These are phyloP conservation scores for Coniferiporia weirii DNA, from an alignment of 1,284 basidiomycete genomes.

Conservation along the genomic window DNA sequence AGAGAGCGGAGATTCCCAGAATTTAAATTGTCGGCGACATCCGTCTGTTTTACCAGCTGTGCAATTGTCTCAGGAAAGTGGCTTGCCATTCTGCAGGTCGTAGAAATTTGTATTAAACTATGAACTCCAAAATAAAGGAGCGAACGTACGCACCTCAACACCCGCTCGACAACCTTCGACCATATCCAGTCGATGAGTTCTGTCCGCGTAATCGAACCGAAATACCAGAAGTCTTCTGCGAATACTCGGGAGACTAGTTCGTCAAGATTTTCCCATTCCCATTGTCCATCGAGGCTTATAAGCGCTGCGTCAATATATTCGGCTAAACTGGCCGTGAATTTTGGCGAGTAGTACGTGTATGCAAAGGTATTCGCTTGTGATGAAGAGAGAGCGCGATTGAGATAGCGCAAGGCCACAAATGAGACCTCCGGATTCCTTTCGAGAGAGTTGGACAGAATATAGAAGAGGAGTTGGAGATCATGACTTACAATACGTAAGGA, in stretches of 20 bases:
- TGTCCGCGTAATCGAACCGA: not conserved
- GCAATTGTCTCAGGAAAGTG: not conserved
- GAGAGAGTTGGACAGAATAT: no score
- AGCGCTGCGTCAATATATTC: not conserved
- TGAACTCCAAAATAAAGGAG: not conserved
- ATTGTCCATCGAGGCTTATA: not conserved
- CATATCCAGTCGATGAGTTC: not conserved
- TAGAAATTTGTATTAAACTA: not conserved
- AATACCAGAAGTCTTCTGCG: conserved; percentile 1
- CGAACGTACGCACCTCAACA: not conserved
- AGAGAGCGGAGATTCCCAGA: not conserved
- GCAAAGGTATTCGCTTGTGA: conserved; percentile 1
- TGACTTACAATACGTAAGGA: not conserved
- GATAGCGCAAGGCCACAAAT: not conserved
- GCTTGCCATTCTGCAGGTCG: not conserved
- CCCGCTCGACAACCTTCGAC: not conserved
- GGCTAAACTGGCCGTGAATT: not conserved
- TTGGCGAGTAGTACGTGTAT: not conserved
- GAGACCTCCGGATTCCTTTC: not conserved
- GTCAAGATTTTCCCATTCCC: not conserved
- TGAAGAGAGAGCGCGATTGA: not conserved
- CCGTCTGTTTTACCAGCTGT: not conserved
- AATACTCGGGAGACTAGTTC: not conserved
- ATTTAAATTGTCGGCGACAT: not conserved
- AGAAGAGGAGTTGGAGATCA: not conserved